Evolutionary conservation across 306 rosid genomes (phyloP).

Genomic region (Malus domestica): DNA sequence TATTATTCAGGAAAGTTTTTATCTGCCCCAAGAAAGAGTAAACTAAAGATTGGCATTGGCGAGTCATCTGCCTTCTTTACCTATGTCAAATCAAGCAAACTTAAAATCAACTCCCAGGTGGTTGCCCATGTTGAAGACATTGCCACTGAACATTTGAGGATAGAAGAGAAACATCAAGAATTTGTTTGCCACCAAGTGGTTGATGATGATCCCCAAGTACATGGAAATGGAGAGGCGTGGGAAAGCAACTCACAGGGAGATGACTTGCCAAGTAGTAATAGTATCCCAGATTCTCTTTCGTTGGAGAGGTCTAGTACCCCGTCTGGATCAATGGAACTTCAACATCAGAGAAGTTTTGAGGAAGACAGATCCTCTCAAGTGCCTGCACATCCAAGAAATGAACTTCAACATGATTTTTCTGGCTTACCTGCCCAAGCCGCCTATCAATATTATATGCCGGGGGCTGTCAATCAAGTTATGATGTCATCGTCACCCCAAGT

Average conservation of each 20-base stretch:
- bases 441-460: slow-evolving; percentile 68
- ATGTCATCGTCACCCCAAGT: slow-evolving; percentile 57
- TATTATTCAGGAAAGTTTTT: slow-evolving; percentile 43
- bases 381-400: slow-evolving; percentile 41
- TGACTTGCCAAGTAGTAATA: slow-evolving; percentile 59
- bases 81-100: slow-evolving; percentile 56
- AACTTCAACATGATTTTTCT: slow-evolving; percentile 38
- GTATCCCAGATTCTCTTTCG: slow-evolving; percentile 69
- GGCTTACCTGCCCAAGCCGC: slow-evolving; percentile 48
- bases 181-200: slow-evolving; percentile 28
- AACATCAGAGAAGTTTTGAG: slow-evolving; percentile 35
- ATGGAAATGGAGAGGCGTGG: slow-evolving; percentile 50
- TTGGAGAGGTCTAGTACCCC: slow-evolving; percentile 84
- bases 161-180: slow-evolving; percentile 36
- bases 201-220: slow-evolving; percentile 32
- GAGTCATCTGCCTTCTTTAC: slow-evolving; percentile 92
- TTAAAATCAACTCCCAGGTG: slow-evolving; percentile 42
- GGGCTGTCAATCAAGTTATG: slow-evolving; percentile 63
- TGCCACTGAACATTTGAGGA: slow-evolving; percentile 25
- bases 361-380: slow-evolving; percentile 44
- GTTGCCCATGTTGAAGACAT: slow-evolving; percentile 29
- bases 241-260: slow-evolving; percentile 60
- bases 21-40: slow-evolving; percentile 71
- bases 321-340: slow-evolving; percentile 50
- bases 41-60: slow-evolving; percentile 88